Evolutionary conservation across 2,329 filamentous ascomycete genomes (phyloP), one percentile per base, ranked within the genome.

Genomic region (Verticillium longisporum): DNA sequence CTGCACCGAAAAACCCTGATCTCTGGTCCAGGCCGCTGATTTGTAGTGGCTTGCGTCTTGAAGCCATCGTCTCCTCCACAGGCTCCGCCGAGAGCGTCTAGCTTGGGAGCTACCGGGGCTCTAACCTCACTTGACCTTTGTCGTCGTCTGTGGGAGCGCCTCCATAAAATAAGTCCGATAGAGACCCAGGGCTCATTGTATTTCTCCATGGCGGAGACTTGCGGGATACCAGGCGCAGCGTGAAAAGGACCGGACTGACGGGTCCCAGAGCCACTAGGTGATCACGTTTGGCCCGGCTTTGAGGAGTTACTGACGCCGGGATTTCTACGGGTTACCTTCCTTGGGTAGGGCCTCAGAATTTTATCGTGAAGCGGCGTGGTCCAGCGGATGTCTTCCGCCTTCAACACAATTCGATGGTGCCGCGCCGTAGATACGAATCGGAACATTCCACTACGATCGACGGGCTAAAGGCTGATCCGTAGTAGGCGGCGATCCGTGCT

Each of bases 191-290:
- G 26, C 26, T 26, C 26, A 26, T 26, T 4, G 9, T 50, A 50
- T 21, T 50, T 50, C 45, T 50, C 45, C 45, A 10, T 50, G 45
- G 26, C 26, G 26, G 26, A 50, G 34, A 13, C 7, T 36, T 10
- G 34, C 13, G 34, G 13, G 9, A 10, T 36, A 10, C 34, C 5
- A 2, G 3, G 34, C 34, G 5, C 34, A 9, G 13, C 13, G 4
- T 31, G 55, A 15, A 53, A n/a, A 15, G 7, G 41, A 33, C 15
- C 55, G 21, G 14, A 34, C 10, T 56, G 15, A n/a, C 41, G 7
- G 7, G 56, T 36, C 15, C 36, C 61, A 60, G 59, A 63, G 59
- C 61, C 61, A 36, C 34, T 13, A 36, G 34, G 13, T 13, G 34
- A 36, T 13, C 13, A 36, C 2, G 3, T 36, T 36, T 36, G 34